These are phyloP conservation scores for Penicillium samsonianum DNA, from an alignment of 495 filamentous ascomycete species.

Conservation along the genomic window DNA sequence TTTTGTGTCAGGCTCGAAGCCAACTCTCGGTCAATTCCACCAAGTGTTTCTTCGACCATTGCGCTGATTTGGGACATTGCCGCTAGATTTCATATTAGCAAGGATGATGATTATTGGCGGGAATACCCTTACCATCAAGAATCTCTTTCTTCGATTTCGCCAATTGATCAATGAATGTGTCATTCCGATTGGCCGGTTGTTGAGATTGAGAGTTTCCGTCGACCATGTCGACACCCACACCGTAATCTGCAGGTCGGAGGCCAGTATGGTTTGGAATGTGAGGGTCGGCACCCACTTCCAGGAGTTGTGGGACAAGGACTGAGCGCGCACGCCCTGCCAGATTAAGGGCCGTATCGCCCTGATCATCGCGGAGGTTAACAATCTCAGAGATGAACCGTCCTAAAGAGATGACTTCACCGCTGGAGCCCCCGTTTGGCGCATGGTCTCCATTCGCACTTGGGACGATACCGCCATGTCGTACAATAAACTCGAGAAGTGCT, in stretches of 20 bases:
- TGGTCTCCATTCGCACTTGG: conserved; percentile 37
- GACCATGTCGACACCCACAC: conserved; percentile 72
- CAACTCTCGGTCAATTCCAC: conserved; percentile 71
- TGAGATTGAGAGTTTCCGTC: conserved; percentile 46
- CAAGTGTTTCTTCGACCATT: conserved; percentile 53
- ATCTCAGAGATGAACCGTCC: conserved; percentile 93
- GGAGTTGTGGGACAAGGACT: conserved; percentile 86
- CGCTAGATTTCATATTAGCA: conserved; percentile 52
- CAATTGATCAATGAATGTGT: conserved; percentile 66
- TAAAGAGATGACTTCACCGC: conserved; percentile 68
- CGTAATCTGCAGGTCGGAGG: conserved; percentile 85
- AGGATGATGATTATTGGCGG: neutral
- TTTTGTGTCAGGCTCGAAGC: conserved; percentile 74
- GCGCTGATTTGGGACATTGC: conserved; percentile 57
- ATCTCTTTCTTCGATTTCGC: conserved; percentile 51
- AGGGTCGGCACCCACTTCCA: conserved; percentile 91
- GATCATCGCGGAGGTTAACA: conserved; percentile 88
- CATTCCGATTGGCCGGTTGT: conserved; percentile 46
- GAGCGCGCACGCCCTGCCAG: conserved; percentile 90
- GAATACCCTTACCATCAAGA: conserved; percentile 38
- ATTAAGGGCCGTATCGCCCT: conserved; percentile 92
- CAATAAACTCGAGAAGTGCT: conserved; percentile 88
- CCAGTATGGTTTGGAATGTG: conserved; percentile 86
- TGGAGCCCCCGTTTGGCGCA: conserved; percentile 31
- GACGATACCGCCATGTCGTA: conserved; percentile 72